Evolutionary conservation across 148 eudicot species (phyloP), one percentile per base, ranked within the genome.

Genomic region (Amaranthus palmeri): DNA sequence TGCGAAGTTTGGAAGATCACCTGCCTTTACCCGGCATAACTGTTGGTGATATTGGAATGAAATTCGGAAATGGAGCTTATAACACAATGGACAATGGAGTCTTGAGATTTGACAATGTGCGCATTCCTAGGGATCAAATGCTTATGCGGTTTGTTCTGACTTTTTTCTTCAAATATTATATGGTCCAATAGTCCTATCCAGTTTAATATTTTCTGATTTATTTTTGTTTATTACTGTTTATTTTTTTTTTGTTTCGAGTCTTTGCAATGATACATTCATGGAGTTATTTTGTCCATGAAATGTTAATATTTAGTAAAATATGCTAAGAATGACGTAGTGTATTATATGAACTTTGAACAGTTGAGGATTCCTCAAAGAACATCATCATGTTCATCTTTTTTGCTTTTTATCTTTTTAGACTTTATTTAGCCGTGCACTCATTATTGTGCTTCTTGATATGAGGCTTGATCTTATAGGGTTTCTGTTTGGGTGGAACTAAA

Each of bases 11-110:
- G 86, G 97, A 91, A 78, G 97, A 95, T 79, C 99, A 95, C 76
- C 71, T 70, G 10, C 97, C 99, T 78, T 87, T 91, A 70, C 93
- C 92, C 2, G 99, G 99, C 14, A 80, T 95, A 57, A 91, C 93
- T 53, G 74, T 95, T 79, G 99, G 96, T 79, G 99, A 95, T 80
- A 92, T 95, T 81, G 99, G 99, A 77, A 84, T 83, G 86, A 95
- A 95, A 82, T 95, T 95, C 77, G 99, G 99, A 67, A 95, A 88
- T 85, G 99, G 96, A 74, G 99, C 90, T 14, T 95, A 95, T 77
- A 95, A 95, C 78, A 86, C 93, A 40, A 89, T 95, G 96, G 97
- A 95, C 87, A 95, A 95, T 70, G 97, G 99, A 14, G 90, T 95
- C 50, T 68, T 92, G 71, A 77, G 86, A 83, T 85, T 95, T 68